Percentiles rank a stretch among this genome's conserved stretches.
Evolutionary conservation across 768 basidiomycete species (phyloP).

Genomic region (Steccherinum ochraceum): DNA sequence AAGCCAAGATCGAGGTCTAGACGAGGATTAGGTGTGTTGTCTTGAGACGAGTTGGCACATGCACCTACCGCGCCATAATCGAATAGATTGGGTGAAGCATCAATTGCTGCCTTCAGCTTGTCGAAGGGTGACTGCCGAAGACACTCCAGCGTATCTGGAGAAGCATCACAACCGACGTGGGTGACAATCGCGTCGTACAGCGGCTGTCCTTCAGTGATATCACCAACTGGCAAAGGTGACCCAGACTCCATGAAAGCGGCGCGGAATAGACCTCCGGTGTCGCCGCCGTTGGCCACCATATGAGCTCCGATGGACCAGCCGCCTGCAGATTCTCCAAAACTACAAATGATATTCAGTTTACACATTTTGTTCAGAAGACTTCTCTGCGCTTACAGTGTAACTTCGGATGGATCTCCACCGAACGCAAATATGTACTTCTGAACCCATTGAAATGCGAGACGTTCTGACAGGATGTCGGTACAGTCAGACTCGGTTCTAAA

Average conservation of each 20-base stretch:
- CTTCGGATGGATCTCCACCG: constrained; percentile 7
- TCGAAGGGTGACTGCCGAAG: background rate
- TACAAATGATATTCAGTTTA: background rate
- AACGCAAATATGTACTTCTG: constrained; percentile 10
- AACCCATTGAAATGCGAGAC: constrained; percentile 8
- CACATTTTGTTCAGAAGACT: constrained; percentile 24
- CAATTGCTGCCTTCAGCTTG: background rate
- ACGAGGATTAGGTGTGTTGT: background rate
- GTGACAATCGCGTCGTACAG: background rate
- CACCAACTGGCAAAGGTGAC: background rate
- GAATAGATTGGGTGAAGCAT: background rate
- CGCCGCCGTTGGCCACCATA: constrained; percentile 10
- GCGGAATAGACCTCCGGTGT: constrained; percentile 11
- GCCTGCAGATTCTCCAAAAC: too few relatives aligned
- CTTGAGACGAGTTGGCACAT: background rate
- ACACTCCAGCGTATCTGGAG: background rate
- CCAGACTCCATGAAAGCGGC: constrained; percentile 30
- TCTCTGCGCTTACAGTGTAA: constrained; percentile 8
- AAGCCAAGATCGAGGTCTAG: background rate
- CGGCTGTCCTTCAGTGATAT: background rate
- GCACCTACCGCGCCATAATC: background rate
- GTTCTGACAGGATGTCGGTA: constrained; percentile 9
- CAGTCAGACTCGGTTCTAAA: background rate
- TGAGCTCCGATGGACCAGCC: constrained; percentile 10
- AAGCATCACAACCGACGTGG: background rate